Evolutionary conservation across 2,329 filamentous ascomycete genomes (phyloP).

Genomic region (Ophiocordyceps camponoti-saundersi): DNA sequence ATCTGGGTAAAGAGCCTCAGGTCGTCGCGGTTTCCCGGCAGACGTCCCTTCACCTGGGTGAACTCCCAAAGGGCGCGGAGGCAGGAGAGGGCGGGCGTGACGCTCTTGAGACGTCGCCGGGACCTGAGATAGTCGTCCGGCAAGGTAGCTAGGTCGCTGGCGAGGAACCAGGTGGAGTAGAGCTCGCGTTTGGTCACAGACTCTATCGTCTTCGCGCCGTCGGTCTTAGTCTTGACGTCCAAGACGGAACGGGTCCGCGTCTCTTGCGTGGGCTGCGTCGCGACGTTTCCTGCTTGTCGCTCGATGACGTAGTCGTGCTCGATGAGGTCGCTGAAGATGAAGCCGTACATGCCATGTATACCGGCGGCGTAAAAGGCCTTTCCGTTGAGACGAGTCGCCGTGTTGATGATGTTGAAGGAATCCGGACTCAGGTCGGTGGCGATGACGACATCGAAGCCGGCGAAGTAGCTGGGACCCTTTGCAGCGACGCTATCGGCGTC

Average conservation of each 20-base stretch:
- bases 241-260: slow-evolving; percentile 63
- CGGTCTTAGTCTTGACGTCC: slow-evolving; percentile 51
- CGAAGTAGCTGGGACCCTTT: slow-evolving; percentile 60
- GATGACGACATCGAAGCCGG: slow-evolving; percentile 68
- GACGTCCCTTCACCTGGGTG: slow-evolving; percentile 29
- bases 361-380: slow-evolving; percentile 80
- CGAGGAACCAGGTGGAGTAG: slow-evolving; percentile 78
- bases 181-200: slow-evolving; percentile 81
- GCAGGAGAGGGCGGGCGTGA: slow-evolving; percentile 74
- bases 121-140: slow-evolving; percentile 49
- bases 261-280: slow-evolving; percentile 45
- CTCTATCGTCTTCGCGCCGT: slow-evolving; percentile 55
- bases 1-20: slow-evolving; percentile 61
- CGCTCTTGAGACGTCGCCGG: slow-evolving; percentile 51
- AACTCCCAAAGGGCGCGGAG: slow-evolving; percentile 86
- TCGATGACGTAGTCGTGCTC: slow-evolving; percentile 81
- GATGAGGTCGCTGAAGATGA: slow-evolving; percentile 85
- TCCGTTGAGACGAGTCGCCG: slow-evolving; percentile 60
- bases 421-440: slow-evolving; percentile 72
- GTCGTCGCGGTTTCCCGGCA: slow-evolving; percentile 45
- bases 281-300: slow-evolving; percentile 62
- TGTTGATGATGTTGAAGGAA: slow-evolving; percentile 66
- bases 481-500: slow-evolving; percentile 50
- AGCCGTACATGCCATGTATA: slow-evolving; percentile 82
- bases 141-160: slow-evolving; percentile 58